Evolutionary conservation across 192 early-diverging fungal species (phyloP).

Genomic region (Backusella mclennaniae): DNA sequence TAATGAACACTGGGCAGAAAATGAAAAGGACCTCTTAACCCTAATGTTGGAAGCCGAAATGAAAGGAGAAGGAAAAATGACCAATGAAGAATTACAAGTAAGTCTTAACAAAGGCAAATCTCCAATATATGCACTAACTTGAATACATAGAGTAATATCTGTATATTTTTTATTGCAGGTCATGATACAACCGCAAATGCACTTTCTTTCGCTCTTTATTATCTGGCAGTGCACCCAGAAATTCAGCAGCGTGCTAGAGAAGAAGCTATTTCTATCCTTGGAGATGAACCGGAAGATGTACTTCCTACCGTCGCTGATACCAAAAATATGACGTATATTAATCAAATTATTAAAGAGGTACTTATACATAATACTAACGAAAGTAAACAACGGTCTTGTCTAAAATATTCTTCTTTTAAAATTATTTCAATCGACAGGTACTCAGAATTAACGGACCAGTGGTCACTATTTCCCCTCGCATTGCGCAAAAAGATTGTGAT

Average conservation of each 20-base stretch:
- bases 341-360: slow-evolving; percentile 24
- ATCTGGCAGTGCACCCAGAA: slow-evolving; percentile 41
- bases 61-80: slow-evolving; percentile 39
- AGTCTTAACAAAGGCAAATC: slow-evolving; percentile 50
- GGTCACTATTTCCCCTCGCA: not conserved
- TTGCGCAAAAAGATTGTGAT: slow-evolving; percentile 1
- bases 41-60: slow-evolving; percentile 50
- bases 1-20: not conserved
- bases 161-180: not conserved
- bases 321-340: slow-evolving; percentile 17
- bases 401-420: not conserved
- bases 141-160: not conserved
- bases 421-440: not conserved
- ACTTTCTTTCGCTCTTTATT: slow-evolving; percentile 39
- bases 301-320: not conserved
- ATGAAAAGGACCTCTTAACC: slow-evolving; percentile 35
- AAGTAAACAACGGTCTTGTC: not conserved
- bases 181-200: slow-evolving; percentile 30
- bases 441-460: slow-evolving; percentile 10
- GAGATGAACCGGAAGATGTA: slow-evolving; percentile 1
- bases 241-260: slow-evolving; percentile 24
- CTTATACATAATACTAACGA: not conserved
- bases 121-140: slow-evolving; percentile 18
- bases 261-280: slow-evolving; percentile 18
- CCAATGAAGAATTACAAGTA: slow-evolving; percentile 30